Evolutionary conservation across 78 protist genomes (phyloP).

Genomic region (Dictyostelium intermedium): DNA sequence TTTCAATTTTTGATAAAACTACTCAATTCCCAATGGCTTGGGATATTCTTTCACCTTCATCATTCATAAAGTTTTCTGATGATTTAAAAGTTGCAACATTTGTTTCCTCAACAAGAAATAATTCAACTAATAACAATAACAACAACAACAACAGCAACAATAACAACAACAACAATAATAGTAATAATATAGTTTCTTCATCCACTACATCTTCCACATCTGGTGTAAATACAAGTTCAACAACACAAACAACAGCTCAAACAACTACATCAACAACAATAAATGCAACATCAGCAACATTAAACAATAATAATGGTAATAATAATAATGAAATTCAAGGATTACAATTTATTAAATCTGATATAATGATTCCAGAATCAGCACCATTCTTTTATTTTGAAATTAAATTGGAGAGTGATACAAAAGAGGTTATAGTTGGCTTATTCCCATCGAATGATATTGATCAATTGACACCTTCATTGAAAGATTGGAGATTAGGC

Average conservation of each 20-base stretch:
- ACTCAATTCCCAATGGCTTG: conserved; percentile 58
- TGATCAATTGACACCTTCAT: conserved; percentile 3
- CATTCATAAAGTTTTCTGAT: conserved; percentile 25
- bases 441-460: conserved; percentile 3
- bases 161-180: neutral
- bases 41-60: neutral
- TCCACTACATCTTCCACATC: neutral
- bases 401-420: conserved; percentile 57
- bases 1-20: conserved; percentile 55
- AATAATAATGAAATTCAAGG: conserved; percentile 1
- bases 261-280: neutral
- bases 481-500: conserved; percentile 51
- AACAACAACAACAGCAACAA: neutral
- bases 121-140: neutral
- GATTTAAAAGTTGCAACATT: conserved; percentile 46
- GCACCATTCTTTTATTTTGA: conserved; percentile 78
- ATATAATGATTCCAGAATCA: conserved; percentile 58
- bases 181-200: neutral
- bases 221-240: neutral
- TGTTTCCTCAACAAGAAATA: neutral
- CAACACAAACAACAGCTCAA: neutral
- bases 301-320: neutral
- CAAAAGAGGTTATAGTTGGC: conserved; percentile 16
- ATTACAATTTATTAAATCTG: conserved; percentile 4
- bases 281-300: neutral